These are phyloP conservation scores for Fraxinus nigra DNA, from an alignment of 305 asterid genomes.

Conservation along the genomic window DNA sequence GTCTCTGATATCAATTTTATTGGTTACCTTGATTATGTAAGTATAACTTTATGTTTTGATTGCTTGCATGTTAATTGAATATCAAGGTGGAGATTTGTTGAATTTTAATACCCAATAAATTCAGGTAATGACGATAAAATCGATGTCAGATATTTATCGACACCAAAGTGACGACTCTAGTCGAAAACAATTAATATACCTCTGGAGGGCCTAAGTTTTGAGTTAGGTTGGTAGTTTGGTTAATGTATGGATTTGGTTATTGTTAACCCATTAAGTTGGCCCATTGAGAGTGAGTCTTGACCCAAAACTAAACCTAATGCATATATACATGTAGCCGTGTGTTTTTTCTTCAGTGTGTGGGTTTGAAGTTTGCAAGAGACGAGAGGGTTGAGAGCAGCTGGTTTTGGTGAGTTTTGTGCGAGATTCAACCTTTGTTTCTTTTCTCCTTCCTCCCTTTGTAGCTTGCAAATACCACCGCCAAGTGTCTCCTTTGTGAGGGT, in stretches of 20 bases:
- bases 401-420: background rate
- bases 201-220: no score
- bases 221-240: no score
- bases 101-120: no score
- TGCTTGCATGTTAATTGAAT: no score
- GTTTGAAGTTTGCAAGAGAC: background rate
- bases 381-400: background rate
- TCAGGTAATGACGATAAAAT: no score
- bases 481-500: background rate
- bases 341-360: background rate
- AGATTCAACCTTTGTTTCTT: background rate
- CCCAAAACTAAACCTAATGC: background rate
- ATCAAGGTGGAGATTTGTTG: no score
- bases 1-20: no score
- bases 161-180: no score
- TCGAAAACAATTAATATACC: no score
- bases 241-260: background rate
- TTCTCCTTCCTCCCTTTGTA: background rate
- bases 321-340: background rate
- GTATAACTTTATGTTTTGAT: background rate
- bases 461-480: background rate
- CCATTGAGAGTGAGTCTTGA: background rate
- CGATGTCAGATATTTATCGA: no score
- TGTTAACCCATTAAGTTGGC: background rate
- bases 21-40: background rate